Evolutionary conservation across 2,329 filamentous ascomycete species (phyloP), one percentile per base, ranked within the genome.

Genomic region (Penicillium sp.): DNA sequence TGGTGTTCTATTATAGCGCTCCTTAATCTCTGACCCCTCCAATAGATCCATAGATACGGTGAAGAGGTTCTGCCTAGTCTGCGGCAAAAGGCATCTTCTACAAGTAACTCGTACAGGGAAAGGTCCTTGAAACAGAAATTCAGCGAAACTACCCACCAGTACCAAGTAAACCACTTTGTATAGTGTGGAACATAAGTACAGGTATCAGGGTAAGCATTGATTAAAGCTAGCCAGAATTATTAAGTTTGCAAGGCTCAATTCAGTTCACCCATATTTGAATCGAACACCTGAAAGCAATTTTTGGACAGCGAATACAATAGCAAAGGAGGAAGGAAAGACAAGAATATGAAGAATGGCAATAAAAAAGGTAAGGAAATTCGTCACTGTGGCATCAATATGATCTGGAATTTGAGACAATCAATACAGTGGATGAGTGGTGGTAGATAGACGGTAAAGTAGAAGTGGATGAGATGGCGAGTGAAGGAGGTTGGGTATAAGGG

Each of bases 281-380:
- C 35, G 25, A 54, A 54, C 45, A 45, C 44, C 51, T 49, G n/a
- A 40, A 15, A 50, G 31, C 46, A 50, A 50, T 31, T 54, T 54
- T 54, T 20, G 40, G 29, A 45, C 11, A 45, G n/a, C 22, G 40
- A 31, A 25, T 49, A 25, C 45, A 50, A 35, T 31, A 44, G 49
- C 41, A 46, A 45, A 1, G 31, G 14, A 1, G 31, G 14, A 51
- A 33, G 50, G n/a, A 37, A 58, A 43, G 46, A 25, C 40, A 53
- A 46, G 33, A 51, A 47, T 45, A 46, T 46, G 41, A 51, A 45
- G 41, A 35, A 42, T 18, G 29, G 44, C 25, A 46, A 11, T 29
- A 45, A 43, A 37, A 37, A 33, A 49, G 18, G 26, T 63, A 65
- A 65, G 51, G 56, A 66, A 55, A 66, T 62, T 63, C 62, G 62